These are phyloP conservation scores for Talaromyces adpressus DNA, from an alignment of 495 filamentous ascomycete genomes.

Conservation along the genomic window DNA sequence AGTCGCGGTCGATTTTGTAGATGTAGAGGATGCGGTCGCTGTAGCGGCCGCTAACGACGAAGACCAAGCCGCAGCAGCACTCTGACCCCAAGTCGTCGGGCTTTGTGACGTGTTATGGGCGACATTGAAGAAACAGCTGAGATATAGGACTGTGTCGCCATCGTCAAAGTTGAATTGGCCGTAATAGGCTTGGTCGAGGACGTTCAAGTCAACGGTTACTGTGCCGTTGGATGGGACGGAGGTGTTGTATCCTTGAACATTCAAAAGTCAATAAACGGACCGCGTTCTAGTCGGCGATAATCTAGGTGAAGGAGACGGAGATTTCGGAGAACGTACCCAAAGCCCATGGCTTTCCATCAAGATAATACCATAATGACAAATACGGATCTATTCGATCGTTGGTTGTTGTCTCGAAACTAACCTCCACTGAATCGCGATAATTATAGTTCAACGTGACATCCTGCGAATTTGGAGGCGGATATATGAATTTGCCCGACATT, in stretches of 20 bases:
- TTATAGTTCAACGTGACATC: background rate
- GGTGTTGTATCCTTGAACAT: background rate
- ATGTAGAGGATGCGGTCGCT: background rate
- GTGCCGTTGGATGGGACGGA: constrained; percentile 6
- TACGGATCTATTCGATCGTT: background rate
- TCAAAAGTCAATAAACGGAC: background rate
- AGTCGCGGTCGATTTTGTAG: background rate
- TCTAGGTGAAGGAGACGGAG: background rate
- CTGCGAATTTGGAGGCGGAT: constrained; percentile 1
- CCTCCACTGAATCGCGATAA: background rate
- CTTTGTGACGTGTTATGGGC: background rate
- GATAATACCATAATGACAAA: constrained; percentile 4
- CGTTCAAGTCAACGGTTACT: background rate
- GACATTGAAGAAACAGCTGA: constrained; percentile 6
- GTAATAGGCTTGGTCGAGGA: constrained; percentile 1
- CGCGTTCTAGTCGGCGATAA: background rate
- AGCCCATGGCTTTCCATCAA: background rate
- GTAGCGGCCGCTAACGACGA: background rate
- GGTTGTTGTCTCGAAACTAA: background rate
- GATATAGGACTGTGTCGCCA: background rate
- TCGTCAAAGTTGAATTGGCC: constrained; percentile 6
- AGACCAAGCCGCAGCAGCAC: background rate
- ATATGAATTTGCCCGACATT: constrained; percentile 3
- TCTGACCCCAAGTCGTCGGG: background rate
- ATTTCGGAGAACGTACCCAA: background rate